These are phyloP conservation scores for Hypomyces rosellus DNA, from an alignment of 2,329 filamentous ascomycete genomes.

Conservation along the genomic window DNA sequence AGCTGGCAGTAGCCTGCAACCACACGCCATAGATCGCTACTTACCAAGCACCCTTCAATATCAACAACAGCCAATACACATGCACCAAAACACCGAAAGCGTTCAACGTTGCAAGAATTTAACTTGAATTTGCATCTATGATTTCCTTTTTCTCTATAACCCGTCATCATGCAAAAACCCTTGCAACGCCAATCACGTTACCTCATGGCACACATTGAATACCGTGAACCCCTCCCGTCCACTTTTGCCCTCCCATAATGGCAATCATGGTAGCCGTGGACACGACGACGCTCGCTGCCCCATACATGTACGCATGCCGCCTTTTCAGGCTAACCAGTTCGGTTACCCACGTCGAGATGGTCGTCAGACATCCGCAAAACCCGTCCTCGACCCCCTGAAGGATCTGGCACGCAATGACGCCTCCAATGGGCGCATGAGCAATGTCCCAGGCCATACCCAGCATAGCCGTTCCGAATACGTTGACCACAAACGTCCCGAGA, in stretches of 20 bases:
- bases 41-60: too few relatives aligned
- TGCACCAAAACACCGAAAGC: too few relatives aligned
- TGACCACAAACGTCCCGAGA: conserved; percentile 78
- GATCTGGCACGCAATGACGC: conserved; percentile 59
- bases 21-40: too few relatives aligned
- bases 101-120: too few relatives aligned
- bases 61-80: too few relatives aligned
- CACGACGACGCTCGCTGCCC: conserved; percentile 50
- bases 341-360: conserved; percentile 60
- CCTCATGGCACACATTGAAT: conserved; percentile 28
- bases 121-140: too few relatives aligned
- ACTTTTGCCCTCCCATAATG: conserved; percentile 69
- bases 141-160: too few relatives aligned
- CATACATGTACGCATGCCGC: conserved; percentile 62
- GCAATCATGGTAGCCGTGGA: conserved; percentile 56
- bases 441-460: conserved; percentile 74
- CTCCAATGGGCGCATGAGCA: conserved; percentile 56
- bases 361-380: conserved; percentile 61
- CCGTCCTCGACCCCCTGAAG: conserved; percentile 61
- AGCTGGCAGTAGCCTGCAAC: too few relatives aligned
- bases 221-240: conserved; percentile 53
- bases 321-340: conserved; percentile 50
- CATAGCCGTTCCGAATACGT: conserved; percentile 68
- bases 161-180: not conserved
- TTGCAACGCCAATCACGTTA: not conserved